Evolutionary conservation across 805 yeast species (phyloP).

Genomic region (Martiniozyma abietophila): DNA sequence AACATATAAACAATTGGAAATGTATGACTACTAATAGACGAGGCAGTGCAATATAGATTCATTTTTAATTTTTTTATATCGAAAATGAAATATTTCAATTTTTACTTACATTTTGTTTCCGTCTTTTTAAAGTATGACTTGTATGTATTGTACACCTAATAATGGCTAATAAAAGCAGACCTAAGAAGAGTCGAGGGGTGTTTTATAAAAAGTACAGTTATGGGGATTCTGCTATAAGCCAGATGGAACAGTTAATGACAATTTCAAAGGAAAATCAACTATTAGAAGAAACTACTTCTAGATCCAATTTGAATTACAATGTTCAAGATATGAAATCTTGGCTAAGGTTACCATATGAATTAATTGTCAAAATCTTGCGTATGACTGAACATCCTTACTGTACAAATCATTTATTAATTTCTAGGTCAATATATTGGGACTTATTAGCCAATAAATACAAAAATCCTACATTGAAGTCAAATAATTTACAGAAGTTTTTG

Average conservation of each 20-base stretch:
- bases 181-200: constrained; percentile 73
- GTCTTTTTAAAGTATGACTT: too few relatives aligned
- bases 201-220: constrained; percentile 62
- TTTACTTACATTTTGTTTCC: too few relatives aligned
- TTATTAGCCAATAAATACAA: constrained; percentile 59
- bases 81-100: too few relatives aligned
- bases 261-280: too few relatives aligned
- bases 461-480: constrained; percentile 52
- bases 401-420: constrained; percentile 49
- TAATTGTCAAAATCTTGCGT: constrained; percentile 33
- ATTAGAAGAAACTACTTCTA: constrained; percentile 16
- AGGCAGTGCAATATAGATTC: too few relatives aligned
- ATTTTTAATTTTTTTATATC: too few relatives aligned
- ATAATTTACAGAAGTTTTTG: constrained; percentile 66
- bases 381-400: constrained; percentile 27
- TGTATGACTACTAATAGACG: too few relatives aligned
- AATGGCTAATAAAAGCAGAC: constrained; percentile 85
- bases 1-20: too few relatives aligned
- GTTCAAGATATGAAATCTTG: constrained; percentile 10
- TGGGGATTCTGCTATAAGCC: constrained; percentile 20
- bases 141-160: too few relatives aligned
- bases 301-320: constrained; percentile 5
- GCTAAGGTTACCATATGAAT: constrained; percentile 38
- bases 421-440: constrained; percentile 48
- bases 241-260: constrained; percentile 6